These are phyloP conservation scores for Xylariaceae sp. DNA, from an alignment of 2,329 filamentous ascomycete genomes.

Conservation along the genomic window DNA sequence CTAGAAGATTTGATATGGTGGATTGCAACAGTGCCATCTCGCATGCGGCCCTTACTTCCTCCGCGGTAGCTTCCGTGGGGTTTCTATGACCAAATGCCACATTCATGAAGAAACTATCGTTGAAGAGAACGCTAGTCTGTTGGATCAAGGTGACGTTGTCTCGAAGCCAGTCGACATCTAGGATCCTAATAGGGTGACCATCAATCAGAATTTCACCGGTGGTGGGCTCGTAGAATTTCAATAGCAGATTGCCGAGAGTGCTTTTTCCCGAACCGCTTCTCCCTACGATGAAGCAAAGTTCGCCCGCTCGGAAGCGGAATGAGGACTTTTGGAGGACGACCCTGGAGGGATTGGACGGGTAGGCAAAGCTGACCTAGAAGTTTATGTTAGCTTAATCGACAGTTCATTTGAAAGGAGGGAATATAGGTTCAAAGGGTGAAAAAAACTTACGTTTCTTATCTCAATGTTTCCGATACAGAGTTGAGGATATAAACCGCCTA, in stretches of 20 bases:
- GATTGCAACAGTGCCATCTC: constrained; percentile 63
- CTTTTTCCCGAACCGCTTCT: constrained; percentile 89
- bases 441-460: constrained; percentile 55
- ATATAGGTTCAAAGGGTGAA: background rate
- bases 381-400: constrained; percentile 14
- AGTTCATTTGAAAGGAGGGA: background rate
- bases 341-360: constrained; percentile 62
- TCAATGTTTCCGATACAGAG: constrained; percentile 62
- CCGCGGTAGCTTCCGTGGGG: constrained; percentile 42
- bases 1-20: constrained; percentile 59
- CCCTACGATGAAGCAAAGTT: constrained; percentile 76
- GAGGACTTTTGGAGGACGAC: constrained; percentile 55
- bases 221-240: constrained; percentile 66
- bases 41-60: constrained; percentile 57
- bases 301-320: constrained; percentile 65
- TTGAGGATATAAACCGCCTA: constrained; percentile 31
- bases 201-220: constrained; percentile 66
- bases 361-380: constrained; percentile 69
- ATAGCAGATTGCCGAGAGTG: constrained; percentile 73
- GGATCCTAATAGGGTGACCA: constrained; percentile 50
- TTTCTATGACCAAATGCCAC: constrained; percentile 63
- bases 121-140: constrained; percentile 75
- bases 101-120: constrained; percentile 72
- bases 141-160: constrained; percentile 75
- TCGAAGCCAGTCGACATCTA: constrained; percentile 68